A percentile compares a stretch with the other conserved stretches of the same genome.
Conservation (phyloP, 257 asterid genomes). For the Ilex asprella region DNA sequence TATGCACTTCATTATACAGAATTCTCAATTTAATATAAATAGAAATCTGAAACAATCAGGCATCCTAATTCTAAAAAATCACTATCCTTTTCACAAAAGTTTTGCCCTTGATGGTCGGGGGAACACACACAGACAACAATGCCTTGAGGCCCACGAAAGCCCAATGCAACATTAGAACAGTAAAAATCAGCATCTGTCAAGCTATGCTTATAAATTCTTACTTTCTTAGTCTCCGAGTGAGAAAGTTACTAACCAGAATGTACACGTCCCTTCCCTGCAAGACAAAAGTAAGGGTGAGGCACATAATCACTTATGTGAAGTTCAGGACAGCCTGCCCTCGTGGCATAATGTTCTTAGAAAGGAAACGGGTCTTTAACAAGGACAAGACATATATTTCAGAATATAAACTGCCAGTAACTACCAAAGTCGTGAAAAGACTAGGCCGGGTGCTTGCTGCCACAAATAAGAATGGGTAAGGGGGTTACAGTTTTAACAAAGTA, state of each 20-base stretch:
- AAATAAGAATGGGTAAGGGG: too few species aligned
- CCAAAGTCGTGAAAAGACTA: too few species aligned
- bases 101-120: neutral
- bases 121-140: neutral
- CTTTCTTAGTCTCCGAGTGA: conserved; percentile 4
- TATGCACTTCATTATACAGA: neutral
- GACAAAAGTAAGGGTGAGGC: conserved; percentile 16
- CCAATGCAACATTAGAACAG: neutral
- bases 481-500: too few species aligned
- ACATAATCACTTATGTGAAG: neutral
- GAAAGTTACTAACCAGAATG: conserved; percentile 61
- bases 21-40: neutral
- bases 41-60: neutral
- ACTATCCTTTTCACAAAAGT: neutral
- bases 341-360: too few species aligned
- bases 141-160: neutral
- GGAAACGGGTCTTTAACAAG: too few species aligned
- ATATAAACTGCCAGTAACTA: too few species aligned
- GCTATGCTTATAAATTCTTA: neutral
- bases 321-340: too few species aligned
- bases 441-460: too few species aligned
- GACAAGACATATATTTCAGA: too few species aligned
- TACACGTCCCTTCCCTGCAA: conserved; percentile 96
- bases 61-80: neutral
- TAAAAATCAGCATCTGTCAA: conserved; percentile 4